Evolutionary conservation across 768 basidiomycete species (phyloP).

Genomic region (Xerocomellus intermedius): DNA sequence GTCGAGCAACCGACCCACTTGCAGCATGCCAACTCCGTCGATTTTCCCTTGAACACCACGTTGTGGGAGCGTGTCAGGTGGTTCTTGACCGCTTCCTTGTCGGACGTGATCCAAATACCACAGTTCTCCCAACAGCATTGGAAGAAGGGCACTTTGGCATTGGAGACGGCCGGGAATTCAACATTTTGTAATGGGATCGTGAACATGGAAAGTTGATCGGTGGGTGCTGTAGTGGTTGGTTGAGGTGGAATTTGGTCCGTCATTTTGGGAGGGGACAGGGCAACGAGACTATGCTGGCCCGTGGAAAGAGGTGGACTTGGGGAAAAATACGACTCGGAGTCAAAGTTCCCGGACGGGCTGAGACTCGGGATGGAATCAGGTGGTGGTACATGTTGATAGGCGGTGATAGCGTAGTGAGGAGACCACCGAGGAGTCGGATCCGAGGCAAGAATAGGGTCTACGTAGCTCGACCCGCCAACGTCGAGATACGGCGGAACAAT

Average conservation of each 20-base stretch:
- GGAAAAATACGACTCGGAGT: background rate
- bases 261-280: background rate
- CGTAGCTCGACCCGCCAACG: background rate
- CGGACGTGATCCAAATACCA: slow-evolving; percentile 18
- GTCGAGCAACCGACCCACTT: slow-evolving; percentile 15
- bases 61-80: slow-evolving; percentile 14
- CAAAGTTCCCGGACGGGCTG: background rate
- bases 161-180: slow-evolving; percentile 1
- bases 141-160: slow-evolving; percentile 10
- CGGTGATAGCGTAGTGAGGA: background rate
- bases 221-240: background rate
- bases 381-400: background rate
- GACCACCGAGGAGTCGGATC: background rate
- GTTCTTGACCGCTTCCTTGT: slow-evolving; percentile 9
- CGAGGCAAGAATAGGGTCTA: background rate
- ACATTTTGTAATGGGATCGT: slow-evolving; percentile 8
- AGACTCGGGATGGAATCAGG: background rate
- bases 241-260: background rate
- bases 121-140: slow-evolving; percentile 18
- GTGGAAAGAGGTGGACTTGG: background rate
- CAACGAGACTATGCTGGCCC: background rate
- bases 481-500: background rate
- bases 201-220: background rate
- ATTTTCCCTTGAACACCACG: background rate
- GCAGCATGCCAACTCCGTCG: background rate